Evolutionary conservation across 2,329 filamentous ascomycete species (phyloP).

Genomic region (Elsinoe batatas): DNA sequence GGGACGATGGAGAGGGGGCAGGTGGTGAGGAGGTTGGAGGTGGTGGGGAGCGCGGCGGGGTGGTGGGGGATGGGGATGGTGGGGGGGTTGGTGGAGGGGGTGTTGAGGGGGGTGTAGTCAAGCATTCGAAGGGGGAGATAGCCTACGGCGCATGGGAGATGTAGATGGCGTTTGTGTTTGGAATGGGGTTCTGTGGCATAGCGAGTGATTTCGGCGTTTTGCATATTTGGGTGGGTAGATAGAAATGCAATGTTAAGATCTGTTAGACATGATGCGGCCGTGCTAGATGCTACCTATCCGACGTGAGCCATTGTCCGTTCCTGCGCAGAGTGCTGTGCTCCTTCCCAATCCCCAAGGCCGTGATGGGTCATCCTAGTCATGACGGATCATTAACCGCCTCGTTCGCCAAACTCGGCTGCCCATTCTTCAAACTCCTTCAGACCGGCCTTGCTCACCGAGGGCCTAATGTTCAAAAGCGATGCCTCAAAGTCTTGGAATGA

Average conservation of each 20-base stretch:
- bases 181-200: too few species aligned
- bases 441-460: constrained; percentile 77
- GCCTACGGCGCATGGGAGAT: background rate
- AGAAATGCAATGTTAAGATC: too few species aligned
- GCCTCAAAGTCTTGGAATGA: constrained; percentile 71
- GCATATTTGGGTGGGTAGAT: too few species aligned
- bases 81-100: constrained; percentile 51
- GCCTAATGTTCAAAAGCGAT: constrained; percentile 74
- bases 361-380: too few species aligned
- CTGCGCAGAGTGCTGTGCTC: too few species aligned
- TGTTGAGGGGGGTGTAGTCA: constrained; percentile 9
- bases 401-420: constrained; percentile 86
- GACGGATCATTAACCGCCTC: constrained; percentile 53
- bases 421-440: constrained; percentile 88
- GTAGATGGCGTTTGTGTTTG: background rate
- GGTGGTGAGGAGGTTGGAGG: constrained; percentile 53
- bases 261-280: too few species aligned
- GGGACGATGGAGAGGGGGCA: constrained; percentile 59
- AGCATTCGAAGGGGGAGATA: background rate
- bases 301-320: too few species aligned
- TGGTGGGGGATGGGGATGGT: constrained; percentile 79
- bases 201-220: too few species aligned
- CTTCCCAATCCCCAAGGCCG: too few species aligned
- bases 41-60: constrained; percentile 64
- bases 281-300: too few species aligned